A percentile compares a stretch with the other conserved stretches of the same genome.
Conservation (phyloP, 2,329 filamentous ascomycete genomes). For the Alternaria sp. region DNA sequence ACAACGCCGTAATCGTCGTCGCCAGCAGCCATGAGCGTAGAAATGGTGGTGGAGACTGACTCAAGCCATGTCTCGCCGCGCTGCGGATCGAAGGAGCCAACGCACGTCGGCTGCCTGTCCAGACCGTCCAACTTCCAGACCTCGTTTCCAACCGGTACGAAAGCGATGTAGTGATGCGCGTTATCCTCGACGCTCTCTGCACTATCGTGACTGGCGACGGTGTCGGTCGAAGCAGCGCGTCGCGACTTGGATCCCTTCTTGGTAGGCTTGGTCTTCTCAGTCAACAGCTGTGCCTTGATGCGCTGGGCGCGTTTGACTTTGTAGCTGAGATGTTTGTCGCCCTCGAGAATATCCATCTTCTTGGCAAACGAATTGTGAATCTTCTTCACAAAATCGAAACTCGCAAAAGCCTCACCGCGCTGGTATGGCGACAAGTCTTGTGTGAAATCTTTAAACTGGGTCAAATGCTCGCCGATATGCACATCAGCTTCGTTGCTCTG, state of each 20-base stretch:
- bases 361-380: slow-evolving; percentile 87
- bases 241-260: slow-evolving; percentile 51
- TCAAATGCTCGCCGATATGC: slow-evolving; percentile 71
- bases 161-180: slow-evolving; percentile 87
- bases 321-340: slow-evolving; percentile 73
- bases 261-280: slow-evolving; percentile 25
- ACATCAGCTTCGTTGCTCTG: slow-evolving; percentile 57
- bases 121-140: slow-evolving; percentile 93
- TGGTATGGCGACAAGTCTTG: slow-evolving; percentile 70
- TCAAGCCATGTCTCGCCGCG: slow-evolving; percentile 67
- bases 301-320: slow-evolving; percentile 55
- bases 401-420: slow-evolving; percentile 76
- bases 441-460: slow-evolving; percentile 76
- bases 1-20: slow-evolving; percentile 79
- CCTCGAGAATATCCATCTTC: slow-evolving; percentile 67
- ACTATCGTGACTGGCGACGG: slow-evolving; percentile 45
- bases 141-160: slow-evolving; percentile 74
- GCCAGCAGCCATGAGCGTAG: slow-evolving; percentile 70
- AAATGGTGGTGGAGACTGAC: slow-evolving; percentile 68
- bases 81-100: slow-evolving; percentile 53
- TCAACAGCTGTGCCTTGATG: slow-evolving; percentile 19
- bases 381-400: slow-evolving; percentile 76
- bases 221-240: slow-evolving; percentile 39
- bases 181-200: slow-evolving; percentile 62
- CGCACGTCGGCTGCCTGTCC: slow-evolving; percentile 70